Evolutionary conservation across 1,284 basidiomycete genomes (phyloP), one percentile per base, ranked within the genome.

Genomic region (Thelephora terrestris): DNA sequence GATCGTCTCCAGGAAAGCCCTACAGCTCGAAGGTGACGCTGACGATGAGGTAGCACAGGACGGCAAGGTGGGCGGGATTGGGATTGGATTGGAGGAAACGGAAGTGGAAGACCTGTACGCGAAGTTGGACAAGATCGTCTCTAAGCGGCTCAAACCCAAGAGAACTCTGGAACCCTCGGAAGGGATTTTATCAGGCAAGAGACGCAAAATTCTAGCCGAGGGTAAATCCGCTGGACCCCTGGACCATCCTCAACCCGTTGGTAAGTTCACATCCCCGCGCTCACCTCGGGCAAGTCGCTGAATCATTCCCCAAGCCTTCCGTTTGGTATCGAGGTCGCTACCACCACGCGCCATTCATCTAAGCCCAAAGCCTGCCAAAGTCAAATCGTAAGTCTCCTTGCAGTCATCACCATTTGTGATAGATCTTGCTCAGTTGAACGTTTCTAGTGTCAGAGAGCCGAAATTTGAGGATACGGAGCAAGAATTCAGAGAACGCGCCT

Each of bases 251-350:
- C 29, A 32, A 10, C 29, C 29, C 3, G 29, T 32, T 12, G 9
- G 29, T 32, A 12, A 14, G 29, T 32, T 32, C 29, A 32, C 29
- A 10, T 32, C 29, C 29, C 14, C 29, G 12, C 29, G 29, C 9
- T 32, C 29, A 32, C 29, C 9, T 32, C 29, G 14, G 14, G 14
- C 12, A 14, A 14, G 14, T 10, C 7, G 14, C 14, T 18, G 21
- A 42, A 9, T 42, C 10, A 3, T 12, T 12, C 20, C 10, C 3
- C 38, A 21, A 74, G 72, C 61, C 43, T 75, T 75, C 53, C 67
- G 71, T n/a, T 62, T 75, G 17, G 50, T 78, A 7, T 77, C 76
- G 5, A 64, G 62, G 37, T 52, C 43, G 49, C 50, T 52, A 47
- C 39, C 21, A 21, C 64, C 70, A 1, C 58, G 58, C 20, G 55